phyloP scores from a whole-genome alignment of 306 rosid species.

The Erythrophleum fordii region DNA sequence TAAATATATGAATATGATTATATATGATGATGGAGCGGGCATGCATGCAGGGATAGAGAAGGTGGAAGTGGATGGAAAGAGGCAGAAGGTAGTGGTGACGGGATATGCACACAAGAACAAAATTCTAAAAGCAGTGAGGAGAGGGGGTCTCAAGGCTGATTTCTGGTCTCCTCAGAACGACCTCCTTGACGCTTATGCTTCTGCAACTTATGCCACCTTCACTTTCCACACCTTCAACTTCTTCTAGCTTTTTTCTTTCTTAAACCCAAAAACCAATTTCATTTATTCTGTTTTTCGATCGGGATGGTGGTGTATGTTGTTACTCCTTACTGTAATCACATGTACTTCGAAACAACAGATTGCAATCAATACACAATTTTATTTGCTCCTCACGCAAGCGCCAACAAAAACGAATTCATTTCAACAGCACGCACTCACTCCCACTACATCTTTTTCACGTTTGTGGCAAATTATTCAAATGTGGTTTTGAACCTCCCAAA shows the following conservation, averaged over 20 bases:
- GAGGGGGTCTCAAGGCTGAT: slow-evolving; percentile 90
- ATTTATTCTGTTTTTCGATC: background rate
- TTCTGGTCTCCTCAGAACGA: slow-evolving; percentile 91
- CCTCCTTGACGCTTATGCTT: slow-evolving; percentile 69
- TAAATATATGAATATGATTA: background rate
- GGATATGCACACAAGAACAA: slow-evolving; percentile 84
- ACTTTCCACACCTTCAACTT: slow-evolving; percentile 64
- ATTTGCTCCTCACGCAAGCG: background rate
- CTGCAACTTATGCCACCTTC: slow-evolving; percentile 46
- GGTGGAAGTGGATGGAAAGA: slow-evolving; percentile 80
- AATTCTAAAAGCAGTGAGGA: slow-evolving; percentile 80
- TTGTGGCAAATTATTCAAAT: too few species aligned
- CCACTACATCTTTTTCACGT: too few species aligned
- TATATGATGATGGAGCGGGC: background rate
- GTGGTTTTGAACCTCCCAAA: too few species aligned
- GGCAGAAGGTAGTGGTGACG: slow-evolving; percentile 75
- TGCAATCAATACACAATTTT: background rate
- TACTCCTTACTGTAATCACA: background rate
- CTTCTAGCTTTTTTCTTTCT: slow-evolving; percentile 46
- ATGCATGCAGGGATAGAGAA: slow-evolving; percentile 79
- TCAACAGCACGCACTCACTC: too few species aligned
- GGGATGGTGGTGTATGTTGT: background rate
- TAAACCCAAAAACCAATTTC: background rate
- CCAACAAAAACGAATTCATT: too few species aligned
- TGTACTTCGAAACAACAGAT: background rate